Base-by-base conservation (phyloP, 2,329 filamentous ascomycete species). In the Rosellinia necatrix region DNA sequence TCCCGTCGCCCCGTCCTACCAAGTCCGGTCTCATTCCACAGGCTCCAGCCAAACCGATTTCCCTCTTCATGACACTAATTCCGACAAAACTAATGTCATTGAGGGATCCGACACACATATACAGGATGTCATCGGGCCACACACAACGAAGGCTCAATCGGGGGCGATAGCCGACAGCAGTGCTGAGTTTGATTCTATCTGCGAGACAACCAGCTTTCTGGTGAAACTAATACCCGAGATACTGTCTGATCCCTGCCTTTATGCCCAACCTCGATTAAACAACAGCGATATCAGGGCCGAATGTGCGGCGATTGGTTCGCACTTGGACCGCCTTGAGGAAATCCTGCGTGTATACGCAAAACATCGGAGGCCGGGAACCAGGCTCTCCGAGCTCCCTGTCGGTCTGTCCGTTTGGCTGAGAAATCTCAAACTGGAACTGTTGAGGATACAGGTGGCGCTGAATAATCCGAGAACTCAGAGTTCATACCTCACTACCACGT, bases 331-430 rank as follows among this genome's bases (percentile, higher is more conserved):
- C 1, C 61, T 69, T 8, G 41, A 49, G 22, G 59, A 59, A 17
- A 64, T 68, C 4, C 27, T 67, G 15, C 37, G 53, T 8, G 56
- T 41, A n/a, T 69, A 67, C 22, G 41, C 60, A n/a, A 55, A 56
- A 25, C 51, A 63, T 38, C 61, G 57, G 40, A 57, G 51, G 2
- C 32, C 37, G 10, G 17, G 56, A 6, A 42, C 43, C 17, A 32
- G 32, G 7, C 15, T 40, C 8, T 27, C 19, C 17, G 49, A 53
- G 5, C 29, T 68, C 17, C 65, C 64, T 7, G 35, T 65, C 21
- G 65, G 65, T 32, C 58, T 70, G 4, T 52, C 46, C 13, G 27
- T 60, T 19, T 68, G 65, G 64, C 47, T 68, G 42, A 44, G 29
- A 3, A 59, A 42, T 5, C 60, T 70, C 7, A 42, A 56, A n/a